Evolutionary conservation across 768 basidiomycete genomes (phyloP).

Genomic region (Kwoniella sp.): DNA sequence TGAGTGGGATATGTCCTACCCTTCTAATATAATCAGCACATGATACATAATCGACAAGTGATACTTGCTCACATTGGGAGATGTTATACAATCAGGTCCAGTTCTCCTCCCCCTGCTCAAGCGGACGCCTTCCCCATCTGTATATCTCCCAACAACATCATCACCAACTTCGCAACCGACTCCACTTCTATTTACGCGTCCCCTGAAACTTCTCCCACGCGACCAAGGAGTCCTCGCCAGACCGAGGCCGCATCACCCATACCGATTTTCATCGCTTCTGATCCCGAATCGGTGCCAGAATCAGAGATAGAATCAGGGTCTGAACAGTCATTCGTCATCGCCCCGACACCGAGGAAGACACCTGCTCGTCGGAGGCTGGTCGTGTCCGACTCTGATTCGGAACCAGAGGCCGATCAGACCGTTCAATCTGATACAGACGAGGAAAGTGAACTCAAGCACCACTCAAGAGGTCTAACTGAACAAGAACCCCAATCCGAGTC

Average conservation of each 20-base stretch:
- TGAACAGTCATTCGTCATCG: not conserved
- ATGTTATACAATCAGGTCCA: too few relatives aligned
- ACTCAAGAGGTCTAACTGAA: not conserved
- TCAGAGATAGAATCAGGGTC: not conserved
- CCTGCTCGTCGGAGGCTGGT: constrained; percentile 6
- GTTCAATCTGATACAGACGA: not conserved
- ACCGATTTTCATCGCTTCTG: constrained; percentile 8
- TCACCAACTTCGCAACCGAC: too few relatives aligned
- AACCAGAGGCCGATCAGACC: not conserved
- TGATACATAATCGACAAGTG: too few relatives aligned
- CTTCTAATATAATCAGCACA: not conserved
- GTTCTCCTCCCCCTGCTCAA: too few relatives aligned
- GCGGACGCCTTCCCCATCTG: too few relatives aligned
- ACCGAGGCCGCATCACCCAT: not conserved
- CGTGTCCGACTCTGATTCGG: constrained; percentile 18
- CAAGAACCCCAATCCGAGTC: not conserved
- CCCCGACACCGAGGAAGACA: constrained; percentile 2
- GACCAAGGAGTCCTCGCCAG: not conserved
- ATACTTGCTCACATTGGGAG: too few relatives aligned
- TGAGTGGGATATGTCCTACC: not conserved
- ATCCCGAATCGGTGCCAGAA: not conserved
- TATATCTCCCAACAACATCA: too few relatives aligned
- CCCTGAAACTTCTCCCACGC: not conserved
- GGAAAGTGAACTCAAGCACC: not conserved
- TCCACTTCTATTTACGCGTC: not conserved